Evolutionary conservation across 192 early-diverging fungal genomes (phyloP).

Genomic region (Spinellus fusiger): DNA sequence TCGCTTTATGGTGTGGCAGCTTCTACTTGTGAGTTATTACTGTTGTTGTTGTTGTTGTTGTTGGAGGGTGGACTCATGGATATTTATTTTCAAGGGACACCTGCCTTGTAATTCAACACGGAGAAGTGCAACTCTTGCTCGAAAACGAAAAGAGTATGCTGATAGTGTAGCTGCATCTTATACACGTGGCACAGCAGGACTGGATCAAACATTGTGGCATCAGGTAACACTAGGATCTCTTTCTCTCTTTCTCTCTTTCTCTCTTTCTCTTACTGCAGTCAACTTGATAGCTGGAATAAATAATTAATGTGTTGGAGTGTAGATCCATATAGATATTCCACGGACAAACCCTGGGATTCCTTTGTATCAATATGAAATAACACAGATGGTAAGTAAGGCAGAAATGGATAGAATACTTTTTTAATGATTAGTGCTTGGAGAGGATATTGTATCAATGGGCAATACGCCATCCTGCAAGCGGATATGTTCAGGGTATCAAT

Average conservation of each 20-base stretch:
- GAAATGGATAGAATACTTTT: too few species aligned
- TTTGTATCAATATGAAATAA: conserved; percentile 73
- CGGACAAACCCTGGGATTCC: conserved; percentile 83
- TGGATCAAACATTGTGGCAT: conserved; percentile 88
- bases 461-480: conserved; percentile 95
- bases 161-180: conserved; percentile 85
- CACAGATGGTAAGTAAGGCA: conserved; percentile 75
- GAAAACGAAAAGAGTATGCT: conserved; percentile 91
- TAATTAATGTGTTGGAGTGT: neutral
- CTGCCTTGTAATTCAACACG: conserved; percentile 85
- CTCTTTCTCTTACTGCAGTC: neutral
- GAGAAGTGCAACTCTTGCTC: conserved; percentile 69
- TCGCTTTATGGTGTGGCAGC: conserved; percentile 86
- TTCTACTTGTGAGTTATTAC: conserved; percentile 75
- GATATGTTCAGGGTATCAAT: conserved; percentile 99
- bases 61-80: too few species aligned
- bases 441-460: conserved; percentile 96
- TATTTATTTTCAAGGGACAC: conserved; percentile 73
- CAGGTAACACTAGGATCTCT: conserved; percentile 50
- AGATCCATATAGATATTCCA: conserved; percentile 93
- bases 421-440: conserved; percentile 85
- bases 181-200: conserved; percentile 62
- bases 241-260: neutral
- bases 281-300: neutral
- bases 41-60: too few species aligned